phyloP scores from a whole-genome alignment of 208 protist species.

The Lotmaria passim region DNA sequence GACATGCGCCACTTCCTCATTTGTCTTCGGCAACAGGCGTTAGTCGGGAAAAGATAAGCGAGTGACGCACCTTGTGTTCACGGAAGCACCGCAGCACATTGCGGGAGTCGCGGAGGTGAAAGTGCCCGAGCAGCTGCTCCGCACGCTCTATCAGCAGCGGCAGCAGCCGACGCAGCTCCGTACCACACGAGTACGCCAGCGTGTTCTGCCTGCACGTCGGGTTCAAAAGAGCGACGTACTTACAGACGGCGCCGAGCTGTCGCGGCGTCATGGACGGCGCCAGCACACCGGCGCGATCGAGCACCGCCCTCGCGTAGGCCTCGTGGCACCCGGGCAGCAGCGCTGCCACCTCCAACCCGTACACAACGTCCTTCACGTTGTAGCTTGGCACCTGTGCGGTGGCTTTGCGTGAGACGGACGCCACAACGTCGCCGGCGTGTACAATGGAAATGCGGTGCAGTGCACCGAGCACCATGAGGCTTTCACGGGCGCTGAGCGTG shows the following conservation, averaged over 20 bases:
- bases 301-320: conserved; percentile 51
- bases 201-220: conserved; percentile 39
- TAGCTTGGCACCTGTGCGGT: conserved; percentile 49
- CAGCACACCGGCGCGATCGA: conserved; percentile 54
- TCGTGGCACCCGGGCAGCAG: conserved; percentile 58
- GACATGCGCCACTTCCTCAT: too few relatives aligned
- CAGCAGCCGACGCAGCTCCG: conserved; percentile 67
- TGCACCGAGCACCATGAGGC: conserved; percentile 65
- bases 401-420: conserved; percentile 56
- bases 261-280: conserved; percentile 41
- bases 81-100: conserved; percentile 79
- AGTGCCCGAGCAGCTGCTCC: conserved; percentile 67
- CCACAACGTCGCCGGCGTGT: conserved; percentile 46
- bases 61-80: conserved; percentile 77
- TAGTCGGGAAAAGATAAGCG: conserved; percentile 81
- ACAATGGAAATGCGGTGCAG: conserved; percentile 62
- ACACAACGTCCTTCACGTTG: conserved; percentile 70
- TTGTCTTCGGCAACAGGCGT: conserved; percentile 43
- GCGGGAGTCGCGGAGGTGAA: conserved; percentile 71
- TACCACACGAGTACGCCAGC: conserved; percentile 46
- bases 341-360: conserved; percentile 66
- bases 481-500: conserved; percentile 50
- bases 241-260: conserved; percentile 70
- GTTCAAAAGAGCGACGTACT: conserved; percentile 78
- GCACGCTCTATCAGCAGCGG: conserved; percentile 62